Evolutionary conservation across 1,284 basidiomycete genomes (phyloP), one percentile per base, ranked within the genome.

Genomic region (Wolfiporia cocos): DNA sequence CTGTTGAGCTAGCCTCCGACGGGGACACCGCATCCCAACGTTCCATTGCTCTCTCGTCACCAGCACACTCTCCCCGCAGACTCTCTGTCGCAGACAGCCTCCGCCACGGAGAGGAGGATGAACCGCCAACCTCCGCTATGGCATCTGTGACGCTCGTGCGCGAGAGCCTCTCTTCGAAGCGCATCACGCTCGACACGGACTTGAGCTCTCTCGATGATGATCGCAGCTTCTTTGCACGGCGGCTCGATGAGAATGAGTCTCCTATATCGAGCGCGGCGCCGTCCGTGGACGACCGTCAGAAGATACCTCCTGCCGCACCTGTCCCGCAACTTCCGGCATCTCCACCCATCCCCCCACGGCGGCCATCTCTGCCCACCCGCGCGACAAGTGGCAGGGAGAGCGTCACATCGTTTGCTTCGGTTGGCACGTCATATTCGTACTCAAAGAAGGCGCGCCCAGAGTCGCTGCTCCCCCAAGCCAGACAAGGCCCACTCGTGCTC

Each of bases 1-100:
- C 9, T 14, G 7, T 28, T 28, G 26, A 48, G 14, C 26, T 28
- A 56, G 56, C 43, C 60, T 65, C 44, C 39, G 81, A 83, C 49
- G 76, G 71, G 45, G 86, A 88, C 53, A 86, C 82, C n/a, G 83
- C 83, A n/a, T 86, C 84, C 5, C 81, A 85, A 49, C 75, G 73
- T 32, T 88, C 85, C 2, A 82, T 88, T 42, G 74, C 84, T 12
- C 75, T 88, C 32, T 81, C 79, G 33, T 85, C 84, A 3, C 73
- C 82, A 3, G 42, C 54, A 12, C 48, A 44, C 30, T 61, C 59
- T 0, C 55, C 58, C 15, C 53, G 49, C 39, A 48, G 15, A 50
- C 24, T n/a, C n/a, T 50, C 70, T 20, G 53, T 45, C 14, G 26
- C 45, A 69, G 39, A 62, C 66, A 48, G 70, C 67, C 43, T 50